Percentiles rank a stretch among this genome's conserved stretches.
Evolutionary conservation across 495 filamentous ascomycete genomes (phyloP).

Genomic region (Podospora anserina): DNA sequence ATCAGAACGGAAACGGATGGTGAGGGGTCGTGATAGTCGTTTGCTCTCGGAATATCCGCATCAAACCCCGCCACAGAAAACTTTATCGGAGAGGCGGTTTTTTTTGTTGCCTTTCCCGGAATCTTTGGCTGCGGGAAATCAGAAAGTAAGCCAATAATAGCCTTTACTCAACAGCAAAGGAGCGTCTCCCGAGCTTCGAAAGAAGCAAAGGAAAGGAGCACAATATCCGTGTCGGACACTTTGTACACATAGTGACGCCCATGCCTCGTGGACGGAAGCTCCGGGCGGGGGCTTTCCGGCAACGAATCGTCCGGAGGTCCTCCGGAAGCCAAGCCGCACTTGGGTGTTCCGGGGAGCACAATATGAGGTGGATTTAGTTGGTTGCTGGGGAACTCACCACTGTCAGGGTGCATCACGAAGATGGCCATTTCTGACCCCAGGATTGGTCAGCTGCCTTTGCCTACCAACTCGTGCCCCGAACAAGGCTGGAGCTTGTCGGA

Average conservation of each 20-base stretch:
- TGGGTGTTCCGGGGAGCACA: not conserved
- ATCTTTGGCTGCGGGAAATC: not conserved
- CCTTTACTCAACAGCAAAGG: not conserved
- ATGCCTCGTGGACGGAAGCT: not conserved
- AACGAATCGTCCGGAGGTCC: not conserved
- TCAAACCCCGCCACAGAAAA: not conserved
- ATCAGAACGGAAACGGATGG: not conserved
- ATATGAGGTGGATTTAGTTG: no score
- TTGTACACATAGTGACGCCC: no score
- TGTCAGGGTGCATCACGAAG: no score
- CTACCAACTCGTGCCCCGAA: not conserved
- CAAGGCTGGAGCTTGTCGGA: conserved; percentile 11
- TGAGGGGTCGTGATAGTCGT: not conserved
- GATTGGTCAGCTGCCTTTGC: not conserved
- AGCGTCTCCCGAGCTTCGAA: not conserved
- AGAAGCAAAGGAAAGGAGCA: not conserved
- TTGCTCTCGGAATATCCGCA: not conserved
- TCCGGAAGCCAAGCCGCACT: not conserved
- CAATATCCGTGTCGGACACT: no score
- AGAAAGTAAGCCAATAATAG: not conserved
- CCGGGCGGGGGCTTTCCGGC: not conserved
- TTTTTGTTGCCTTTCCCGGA: not conserved
- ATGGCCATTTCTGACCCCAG: not conserved
- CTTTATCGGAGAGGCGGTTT: not conserved
- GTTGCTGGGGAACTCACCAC: no score